Evolutionary conservation across 371 early-diverging fungal species (phyloP).

Genomic region (Parasitella parasitica): DNA sequence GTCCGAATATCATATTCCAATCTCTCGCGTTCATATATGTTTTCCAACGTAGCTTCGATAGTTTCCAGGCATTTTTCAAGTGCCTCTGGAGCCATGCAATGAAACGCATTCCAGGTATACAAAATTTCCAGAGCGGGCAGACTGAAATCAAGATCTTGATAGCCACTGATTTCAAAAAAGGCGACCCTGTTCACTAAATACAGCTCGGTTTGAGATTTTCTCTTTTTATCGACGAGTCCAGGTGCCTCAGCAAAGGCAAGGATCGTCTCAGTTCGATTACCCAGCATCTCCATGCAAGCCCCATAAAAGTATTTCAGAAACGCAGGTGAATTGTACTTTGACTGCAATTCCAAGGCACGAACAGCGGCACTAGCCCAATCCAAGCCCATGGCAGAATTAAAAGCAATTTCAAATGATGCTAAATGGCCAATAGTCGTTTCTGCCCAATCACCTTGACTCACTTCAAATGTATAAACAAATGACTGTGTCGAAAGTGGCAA

Average conservation of each 20-base stretch:
- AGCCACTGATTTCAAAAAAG: conserved; percentile 54
- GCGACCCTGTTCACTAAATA: conserved; percentile 53
- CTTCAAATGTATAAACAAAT: conserved; percentile 44
- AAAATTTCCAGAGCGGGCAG: conserved; percentile 60
- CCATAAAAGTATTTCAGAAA: conserved; percentile 63
- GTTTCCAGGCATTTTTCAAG: conserved; percentile 39
- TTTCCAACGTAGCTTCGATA: conserved; percentile 43
- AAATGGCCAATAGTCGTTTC: conserved; percentile 44
- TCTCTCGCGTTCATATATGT: conserved; percentile 48
- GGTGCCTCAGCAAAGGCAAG: conserved; percentile 51
- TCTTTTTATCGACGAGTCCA: conserved; percentile 48
- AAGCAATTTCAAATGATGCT: conserved; percentile 60
- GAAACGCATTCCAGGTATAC: conserved; percentile 58
- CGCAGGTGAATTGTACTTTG: conserved; percentile 53
- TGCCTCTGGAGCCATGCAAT: conserved; percentile 46
- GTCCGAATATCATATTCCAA: conserved; percentile 49
- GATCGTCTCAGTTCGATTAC: conserved; percentile 52
- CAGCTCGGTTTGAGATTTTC: conserved; percentile 56
- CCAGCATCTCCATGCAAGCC: conserved; percentile 53
- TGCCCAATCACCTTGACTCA: conserved; percentile 51
- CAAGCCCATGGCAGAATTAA: conserved; percentile 56
- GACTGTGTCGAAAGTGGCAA: conserved; percentile 50
- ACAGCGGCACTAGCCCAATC: conserved; percentile 56
- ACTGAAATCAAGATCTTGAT: conserved; percentile 55
- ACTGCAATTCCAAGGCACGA: conserved; percentile 42